Evolutionary conservation across 345 rosid genomes (phyloP), one percentile per base, ranked within the genome.

Genomic region (Hibiscus syriacus): DNA sequence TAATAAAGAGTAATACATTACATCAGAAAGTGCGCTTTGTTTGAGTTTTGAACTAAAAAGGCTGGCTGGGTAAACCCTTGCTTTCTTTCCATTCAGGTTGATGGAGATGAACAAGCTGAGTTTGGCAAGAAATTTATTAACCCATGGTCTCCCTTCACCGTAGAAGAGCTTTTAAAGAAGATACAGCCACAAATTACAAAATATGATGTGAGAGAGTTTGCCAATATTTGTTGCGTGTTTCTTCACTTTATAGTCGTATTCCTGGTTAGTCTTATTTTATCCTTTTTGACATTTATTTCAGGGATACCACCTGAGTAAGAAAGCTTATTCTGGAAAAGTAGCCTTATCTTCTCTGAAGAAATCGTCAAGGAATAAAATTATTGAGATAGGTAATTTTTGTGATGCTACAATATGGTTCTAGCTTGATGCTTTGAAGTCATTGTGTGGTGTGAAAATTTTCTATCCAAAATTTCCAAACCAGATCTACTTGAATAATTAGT

Each of bases 61-160:
- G 49, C 19, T 54, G 70, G 2, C 23, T 32, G 61, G 19, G 34
- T 36, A 38, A 6, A 53, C 36, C 60, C 29, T 54, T 67, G 14
- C 16, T 55, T 54, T 36, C 29, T 23, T 67, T 36, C 29, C 38
- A 36, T 38, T 39, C 55, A 94, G 96, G 63, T 76, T 57, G 84
- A 73, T 63, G 77, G 65, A 34, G 68, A 38, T 11, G 73, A 65
- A 43, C 26, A 66, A 5, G 58, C 55, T 53, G 66, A 70, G 56
- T 11, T 36, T 65, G 82, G 59, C 29, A 71, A 67, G n/a, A 53
- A 60, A 34, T 67, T 20, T 68, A 64, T 86, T 55, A 81, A 86
- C 77, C 97, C 99, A 16, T 94, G 99, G 99, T 80, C 81, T 17
- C 20, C 71, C 43, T 74, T 90, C 79, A 87, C 86, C 41, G 57